Evolutionary conservation across 1,284 basidiomycete species (phyloP).

Genomic region (Fomitiporia mediterranea): DNA sequence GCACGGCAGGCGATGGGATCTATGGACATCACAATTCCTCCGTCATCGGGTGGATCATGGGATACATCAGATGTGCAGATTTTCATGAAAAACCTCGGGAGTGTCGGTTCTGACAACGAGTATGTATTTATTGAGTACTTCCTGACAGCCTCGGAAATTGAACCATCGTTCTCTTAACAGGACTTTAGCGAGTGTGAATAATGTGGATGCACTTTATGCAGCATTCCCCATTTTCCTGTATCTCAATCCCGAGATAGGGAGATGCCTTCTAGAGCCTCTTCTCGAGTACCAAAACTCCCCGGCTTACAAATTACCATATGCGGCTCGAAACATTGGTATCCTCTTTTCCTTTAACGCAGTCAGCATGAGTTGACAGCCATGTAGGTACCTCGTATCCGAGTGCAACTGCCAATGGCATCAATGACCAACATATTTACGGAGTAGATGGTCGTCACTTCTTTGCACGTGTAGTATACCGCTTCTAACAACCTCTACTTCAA

Average conservation of each 20-base stretch:
- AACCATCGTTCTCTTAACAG: background rate
- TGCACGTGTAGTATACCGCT: slow-evolving; percentile 12
- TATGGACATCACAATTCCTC: slow-evolving; percentile 36
- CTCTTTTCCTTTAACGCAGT: background rate
- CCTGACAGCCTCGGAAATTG: background rate
- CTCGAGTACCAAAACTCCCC: slow-evolving; percentile 36
- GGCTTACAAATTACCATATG: slow-evolving; percentile 29
- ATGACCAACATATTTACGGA: slow-evolving; percentile 24
- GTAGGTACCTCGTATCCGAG: slow-evolving; percentile 25
- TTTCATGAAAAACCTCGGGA: slow-evolving; percentile 20
- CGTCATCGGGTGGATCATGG: slow-evolving; percentile 26
- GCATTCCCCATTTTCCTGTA: slow-evolving; percentile 44
- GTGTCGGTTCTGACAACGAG: slow-evolving; percentile 1
- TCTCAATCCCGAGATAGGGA: slow-evolving; percentile 38
- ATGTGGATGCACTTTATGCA: slow-evolving; percentile 46
- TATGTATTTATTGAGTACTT: background rate
- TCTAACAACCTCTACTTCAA: background rate
- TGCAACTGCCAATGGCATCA: slow-evolving; percentile 24
- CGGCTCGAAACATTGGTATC: slow-evolving; percentile 39
- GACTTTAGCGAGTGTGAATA: slow-evolving; percentile 32
- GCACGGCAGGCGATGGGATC: slow-evolving; percentile 38
- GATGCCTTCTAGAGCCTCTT: slow-evolving; percentile 41
- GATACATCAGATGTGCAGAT: slow-evolving; percentile 23
- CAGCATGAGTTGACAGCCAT: background rate
- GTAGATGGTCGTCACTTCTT: slow-evolving; percentile 7